Evolutionary conservation across 2,329 filamentous ascomycete genomes (phyloP).

Genomic region (Ophiosphaerella korrae): DNA sequence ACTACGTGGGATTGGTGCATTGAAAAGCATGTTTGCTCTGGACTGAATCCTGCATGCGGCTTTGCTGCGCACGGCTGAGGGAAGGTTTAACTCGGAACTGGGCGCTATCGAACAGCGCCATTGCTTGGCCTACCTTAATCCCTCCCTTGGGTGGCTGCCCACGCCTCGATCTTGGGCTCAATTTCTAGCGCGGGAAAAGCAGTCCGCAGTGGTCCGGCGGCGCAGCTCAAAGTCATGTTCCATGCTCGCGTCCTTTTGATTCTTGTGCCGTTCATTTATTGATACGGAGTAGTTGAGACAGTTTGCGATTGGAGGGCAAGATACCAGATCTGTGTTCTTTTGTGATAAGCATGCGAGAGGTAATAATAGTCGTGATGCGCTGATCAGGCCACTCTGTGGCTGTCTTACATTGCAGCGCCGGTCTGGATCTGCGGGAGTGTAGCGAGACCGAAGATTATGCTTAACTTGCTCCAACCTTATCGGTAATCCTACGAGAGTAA

Average conservation of each 20-base stretch:
- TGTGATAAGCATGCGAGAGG: neutral
- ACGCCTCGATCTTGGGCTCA: constrained; percentile 5
- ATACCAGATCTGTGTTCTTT: neutral
- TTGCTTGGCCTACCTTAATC: constrained; percentile 45
- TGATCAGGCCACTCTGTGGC: constrained; percentile 18
- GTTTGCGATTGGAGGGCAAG: too few species aligned
- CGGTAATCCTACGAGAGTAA: constrained; percentile 34
- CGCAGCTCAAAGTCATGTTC: constrained; percentile 9
- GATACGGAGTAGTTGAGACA: too few species aligned
- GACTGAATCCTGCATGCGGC: too few species aligned
- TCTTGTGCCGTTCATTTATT: neutral
- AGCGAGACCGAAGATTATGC: constrained; percentile 41
- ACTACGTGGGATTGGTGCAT: too few species aligned
- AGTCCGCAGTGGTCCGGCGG: constrained; percentile 14
- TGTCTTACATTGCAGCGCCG: constrained; percentile 3
- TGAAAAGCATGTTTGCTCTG: too few species aligned
- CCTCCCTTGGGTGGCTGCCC: constrained; percentile 16
- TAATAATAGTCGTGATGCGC: neutral
- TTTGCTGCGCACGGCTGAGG: too few species aligned
- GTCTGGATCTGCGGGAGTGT: constrained; percentile 11
- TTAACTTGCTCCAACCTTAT: constrained; percentile 47
- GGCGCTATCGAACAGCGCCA: constrained; percentile 10
- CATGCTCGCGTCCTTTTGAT: neutral
- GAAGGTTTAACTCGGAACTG: too few species aligned
- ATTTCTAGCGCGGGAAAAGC: constrained; percentile 2